Evolutionary conservation across 1,284 basidiomycete genomes (phyloP), one percentile per base, ranked within the genome.

Genomic region (Exsudoporus floridanus): DNA sequence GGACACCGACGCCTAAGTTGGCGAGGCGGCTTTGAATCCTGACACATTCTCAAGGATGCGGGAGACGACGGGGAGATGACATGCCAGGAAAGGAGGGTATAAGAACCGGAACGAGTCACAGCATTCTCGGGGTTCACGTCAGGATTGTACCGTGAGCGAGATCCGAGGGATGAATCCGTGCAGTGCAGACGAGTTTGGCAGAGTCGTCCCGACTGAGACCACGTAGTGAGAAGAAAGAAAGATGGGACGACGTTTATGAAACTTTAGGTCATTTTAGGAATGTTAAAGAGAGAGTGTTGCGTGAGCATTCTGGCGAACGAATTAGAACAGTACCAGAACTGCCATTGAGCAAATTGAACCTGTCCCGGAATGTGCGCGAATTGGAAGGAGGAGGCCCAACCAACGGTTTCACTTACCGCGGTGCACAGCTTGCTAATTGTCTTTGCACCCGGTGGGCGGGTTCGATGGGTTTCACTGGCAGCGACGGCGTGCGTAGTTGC

Each of bases 121-220:
- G 66, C 69, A 54, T 68, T 69, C 46, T 48, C 59, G 61, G 66
- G 38, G 55, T 55, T 70, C 67, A 70, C 71, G 74, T 71, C 70
- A 73, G 60, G 64, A 56, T 61, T 55, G 53, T 49, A 54, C 51
- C 60, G 62, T 63, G 66, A 70, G 60, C 65, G 70, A 70, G 74
- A 77, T 75, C 72, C 72, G 70, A 68, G 64, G 65, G 67, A 64
- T 61, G 61, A 39, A 46, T 62, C 54, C 63, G 60, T 63, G 67
- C 65, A 49, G 63, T 66, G 66, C 66, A 63, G 61, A 64, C 72
- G 52, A 60, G 66, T 69, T 70, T 72, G 74, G 75, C 62, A 75
- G 70, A 65, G 56, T 21, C 54, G 75, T 61, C 58, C 66, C 66
- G 68, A 68, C 55, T 55, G 48, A 60, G 56, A 38, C 51, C 46